Percentiles rank a stretch among this genome's conserved stretches.
These are phyloP conservation scores for Pyronema omphalodes DNA, from an alignment of 495 filamentous ascomycete species.

Conservation along the genomic window DNA sequence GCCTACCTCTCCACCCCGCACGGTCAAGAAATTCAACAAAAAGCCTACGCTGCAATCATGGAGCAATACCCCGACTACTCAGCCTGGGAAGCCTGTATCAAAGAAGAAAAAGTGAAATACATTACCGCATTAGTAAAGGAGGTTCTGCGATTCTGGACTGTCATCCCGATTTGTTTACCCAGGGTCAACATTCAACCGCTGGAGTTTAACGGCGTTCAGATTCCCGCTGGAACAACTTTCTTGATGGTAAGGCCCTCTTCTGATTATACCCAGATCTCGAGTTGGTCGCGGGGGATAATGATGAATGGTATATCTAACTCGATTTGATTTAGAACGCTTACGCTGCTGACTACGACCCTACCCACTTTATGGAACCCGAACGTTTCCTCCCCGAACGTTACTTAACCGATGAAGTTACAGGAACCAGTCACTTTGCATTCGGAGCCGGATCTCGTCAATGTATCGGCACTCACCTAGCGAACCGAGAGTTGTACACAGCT, in stretches of 20 bases:
- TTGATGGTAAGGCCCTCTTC: conserved; percentile 34
- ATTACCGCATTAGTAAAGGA: conserved; percentile 53
- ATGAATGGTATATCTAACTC: neutral
- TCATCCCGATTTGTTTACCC: conserved; percentile 56
- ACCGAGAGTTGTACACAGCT: conserved; percentile 48
- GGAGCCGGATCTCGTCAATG: conserved; percentile 56
- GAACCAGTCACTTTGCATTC: conserved; percentile 53
- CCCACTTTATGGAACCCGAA: conserved; percentile 42
- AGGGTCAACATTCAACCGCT: conserved; percentile 47
- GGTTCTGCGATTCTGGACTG: conserved; percentile 50
- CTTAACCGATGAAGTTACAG: conserved; percentile 28
- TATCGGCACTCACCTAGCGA: conserved; percentile 49
- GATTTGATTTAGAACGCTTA: conserved; percentile 37
- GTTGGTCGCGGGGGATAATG: neutral
- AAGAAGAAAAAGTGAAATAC: conserved; percentile 54
- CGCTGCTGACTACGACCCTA: conserved; percentile 48
- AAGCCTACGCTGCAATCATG: conserved; percentile 45
- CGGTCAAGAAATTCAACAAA: conserved; percentile 44
- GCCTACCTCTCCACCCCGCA: conserved; percentile 46
- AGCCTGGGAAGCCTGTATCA: conserved; percentile 44
- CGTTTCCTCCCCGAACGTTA: conserved; percentile 48
- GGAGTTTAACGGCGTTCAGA: conserved; percentile 37
- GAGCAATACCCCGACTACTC: conserved; percentile 44
- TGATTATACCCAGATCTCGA: no score
- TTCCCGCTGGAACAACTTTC: conserved; percentile 47